Conservation (phyloP, 441 rosid species). For the Flueggea neowawraea region DNA sequence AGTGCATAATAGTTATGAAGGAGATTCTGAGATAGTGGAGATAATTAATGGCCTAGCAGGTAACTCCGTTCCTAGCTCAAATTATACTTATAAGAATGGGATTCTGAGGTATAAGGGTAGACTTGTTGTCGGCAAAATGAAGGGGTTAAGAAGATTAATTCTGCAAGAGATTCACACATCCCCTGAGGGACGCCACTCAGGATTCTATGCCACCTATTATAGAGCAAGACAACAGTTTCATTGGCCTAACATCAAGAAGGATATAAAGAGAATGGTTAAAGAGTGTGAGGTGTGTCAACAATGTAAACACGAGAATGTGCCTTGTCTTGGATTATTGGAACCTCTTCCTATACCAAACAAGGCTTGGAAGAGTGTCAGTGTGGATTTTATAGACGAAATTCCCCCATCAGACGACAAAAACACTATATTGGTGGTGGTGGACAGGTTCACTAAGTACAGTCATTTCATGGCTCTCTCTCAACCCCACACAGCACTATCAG, state of each 20-base stretch:
- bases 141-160: neutral
- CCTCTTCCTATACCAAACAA: neutral
- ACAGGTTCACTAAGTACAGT: neutral
- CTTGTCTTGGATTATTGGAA: neutral
- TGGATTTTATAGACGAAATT: slow-evolving; percentile 5
- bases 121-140: neutral
- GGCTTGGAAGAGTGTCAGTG: neutral
- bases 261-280: too few relatives aligned
- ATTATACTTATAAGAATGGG: neutral
- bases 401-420: neutral
- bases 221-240: too few relatives aligned
- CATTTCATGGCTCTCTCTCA: neutral
- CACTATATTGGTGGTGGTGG: slow-evolving; percentile 1
- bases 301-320: neutral
- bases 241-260: too few relatives aligned
- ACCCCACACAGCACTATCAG: neutral
- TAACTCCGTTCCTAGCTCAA: neutral
- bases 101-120: neutral
- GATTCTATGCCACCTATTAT: neutral
- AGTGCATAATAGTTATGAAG: neutral
- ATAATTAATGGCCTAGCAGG: neutral
- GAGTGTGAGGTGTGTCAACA: too few relatives aligned
- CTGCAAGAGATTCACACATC: neutral
- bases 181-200: neutral
- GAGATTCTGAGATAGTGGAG: neutral